phyloP scores from a whole-genome alignment of 768 basidiomycete genomes.

The Suillus placidus region DNA sequence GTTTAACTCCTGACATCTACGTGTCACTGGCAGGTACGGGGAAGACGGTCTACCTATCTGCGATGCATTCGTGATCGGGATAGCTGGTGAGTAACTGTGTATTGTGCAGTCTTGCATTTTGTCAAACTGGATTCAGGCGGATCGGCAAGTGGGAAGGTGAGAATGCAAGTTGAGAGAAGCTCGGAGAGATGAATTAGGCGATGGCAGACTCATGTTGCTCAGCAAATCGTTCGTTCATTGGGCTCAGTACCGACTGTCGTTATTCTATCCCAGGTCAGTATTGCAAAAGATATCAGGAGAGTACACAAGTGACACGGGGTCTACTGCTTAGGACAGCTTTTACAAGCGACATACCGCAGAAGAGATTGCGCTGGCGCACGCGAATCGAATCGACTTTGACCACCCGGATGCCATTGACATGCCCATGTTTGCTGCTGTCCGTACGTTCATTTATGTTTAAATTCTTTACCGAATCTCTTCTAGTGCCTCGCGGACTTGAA shows the following conservation, averaged over 20 bases:
- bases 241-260: conserved; percentile 88
- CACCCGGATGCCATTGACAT: conserved; percentile 94
- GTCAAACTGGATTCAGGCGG: conserved; percentile 52
- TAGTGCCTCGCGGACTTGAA: conserved; percentile 89
- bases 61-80: conserved; percentile 83
- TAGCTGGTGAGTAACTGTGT: conserved; percentile 63
- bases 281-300: neutral
- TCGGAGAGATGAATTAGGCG: conserved; percentile 2
- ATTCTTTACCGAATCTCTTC: neutral
- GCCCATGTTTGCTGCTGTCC: conserved; percentile 77
- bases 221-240: conserved; percentile 76
- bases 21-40: conserved; percentile 60
- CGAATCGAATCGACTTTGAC: conserved; percentile 83
- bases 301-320: neutral
- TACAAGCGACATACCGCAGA: conserved; percentile 82
- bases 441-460: conserved; percentile 27
- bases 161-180: conserved; percentile 13
- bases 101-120: neutral
- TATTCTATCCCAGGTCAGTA: conserved; percentile 80
- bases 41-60: conserved; percentile 69
- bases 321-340: conserved; percentile 77
- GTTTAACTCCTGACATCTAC: conserved; percentile 17
- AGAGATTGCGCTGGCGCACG: conserved; percentile 81
- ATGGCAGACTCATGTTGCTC: conserved; percentile 78
- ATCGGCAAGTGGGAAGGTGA: conserved; percentile 85